Evolutionary conservation across 805 yeast species (phyloP).

Genomic region (Wickerhamiella shivajii): DNA sequence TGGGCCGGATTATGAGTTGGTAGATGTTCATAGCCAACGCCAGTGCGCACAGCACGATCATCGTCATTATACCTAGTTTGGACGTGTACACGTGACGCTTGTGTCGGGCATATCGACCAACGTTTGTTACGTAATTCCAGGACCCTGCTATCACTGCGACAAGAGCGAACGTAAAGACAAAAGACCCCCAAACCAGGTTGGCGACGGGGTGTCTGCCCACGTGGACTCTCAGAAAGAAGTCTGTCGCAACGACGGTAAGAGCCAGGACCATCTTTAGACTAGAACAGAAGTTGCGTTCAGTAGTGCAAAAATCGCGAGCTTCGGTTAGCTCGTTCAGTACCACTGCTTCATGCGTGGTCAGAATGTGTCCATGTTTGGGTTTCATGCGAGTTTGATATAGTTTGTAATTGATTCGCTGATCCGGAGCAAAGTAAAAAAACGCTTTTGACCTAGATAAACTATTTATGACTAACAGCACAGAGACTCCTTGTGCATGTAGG

Average conservation of each 20-base stretch:
- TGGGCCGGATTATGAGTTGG: background rate
- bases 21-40: background rate
- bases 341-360: too few relatives aligned
- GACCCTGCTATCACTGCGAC: background rate
- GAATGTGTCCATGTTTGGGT: too few relatives aligned
- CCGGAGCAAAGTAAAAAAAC: too few relatives aligned
- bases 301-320: slow-evolving; percentile 6
- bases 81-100: background rate
- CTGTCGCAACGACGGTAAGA: slow-evolving; percentile 3
- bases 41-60: background rate
- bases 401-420: too few relatives aligned
- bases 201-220: background rate
- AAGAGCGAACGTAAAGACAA: slow-evolving; percentile 1
- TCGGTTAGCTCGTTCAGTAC: slow-evolving; percentile 6
- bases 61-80: background rate
- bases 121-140: background rate
- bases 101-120: background rate
- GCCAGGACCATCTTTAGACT: slow-evolving; percentile 3
- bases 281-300: slow-evolving; percentile 2
- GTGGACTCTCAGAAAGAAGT: background rate
- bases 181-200: background rate
- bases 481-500: too few relatives aligned
- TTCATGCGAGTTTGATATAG: too few relatives aligned
- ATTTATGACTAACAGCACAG: too few relatives aligned
- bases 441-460: too few relatives aligned